A percentile compares a stretch with the other conserved stretches of the same genome.
Conservation (phyloP, 495 filamentous ascomycete genomes). For the Neurospora sp. region DNA sequence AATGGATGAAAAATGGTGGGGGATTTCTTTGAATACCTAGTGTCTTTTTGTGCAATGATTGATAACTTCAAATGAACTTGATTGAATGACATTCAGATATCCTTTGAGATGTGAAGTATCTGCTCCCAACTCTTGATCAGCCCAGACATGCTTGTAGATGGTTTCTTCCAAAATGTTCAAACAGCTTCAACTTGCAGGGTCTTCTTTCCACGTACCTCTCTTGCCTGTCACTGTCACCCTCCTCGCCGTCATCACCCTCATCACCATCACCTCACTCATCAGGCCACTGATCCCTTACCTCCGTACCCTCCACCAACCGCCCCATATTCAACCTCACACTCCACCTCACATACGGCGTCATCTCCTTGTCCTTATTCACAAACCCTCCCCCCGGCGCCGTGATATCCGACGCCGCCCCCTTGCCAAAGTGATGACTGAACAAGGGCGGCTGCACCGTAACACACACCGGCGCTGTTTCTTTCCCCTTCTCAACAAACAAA, state of each 20-base stretch:
- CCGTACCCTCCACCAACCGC: slow-evolving; percentile 20
- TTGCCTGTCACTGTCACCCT: not conserved
- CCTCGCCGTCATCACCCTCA: not conserved
- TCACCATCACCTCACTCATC: slow-evolving; percentile 19
- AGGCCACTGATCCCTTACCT: slow-evolving; percentile 32
- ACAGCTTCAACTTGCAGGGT: not conserved
- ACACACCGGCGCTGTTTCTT: slow-evolving; percentile 17
- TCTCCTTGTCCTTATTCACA: slow-evolving; percentile 27
- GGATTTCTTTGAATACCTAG: not conserved
- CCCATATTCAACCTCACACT: slow-evolving; percentile 35
- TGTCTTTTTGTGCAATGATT: not conserved
- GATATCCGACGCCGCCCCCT: slow-evolving; percentile 32
- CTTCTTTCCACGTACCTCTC: not conserved
- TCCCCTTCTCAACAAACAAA: slow-evolving; percentile 1
- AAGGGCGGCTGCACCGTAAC: slow-evolving; percentile 39
- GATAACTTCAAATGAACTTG: not conserved
- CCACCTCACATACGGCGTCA: slow-evolving; percentile 35
- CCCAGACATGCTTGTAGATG: not conserved
- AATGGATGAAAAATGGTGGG: not conserved
- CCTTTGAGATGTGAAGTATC: not conserved
- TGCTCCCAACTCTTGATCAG: not conserved
- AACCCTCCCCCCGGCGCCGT: slow-evolving; percentile 34
- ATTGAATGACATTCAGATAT: not conserved
- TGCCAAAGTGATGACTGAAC: slow-evolving; percentile 34
- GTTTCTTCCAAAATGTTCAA: not conserved